A percentile compares a stretch with the other conserved stretches of the same genome.
phyloP scores from a whole-genome alignment of 2,329 filamentous ascomycete genomes.

The Exophiala xenobiotica region DNA sequence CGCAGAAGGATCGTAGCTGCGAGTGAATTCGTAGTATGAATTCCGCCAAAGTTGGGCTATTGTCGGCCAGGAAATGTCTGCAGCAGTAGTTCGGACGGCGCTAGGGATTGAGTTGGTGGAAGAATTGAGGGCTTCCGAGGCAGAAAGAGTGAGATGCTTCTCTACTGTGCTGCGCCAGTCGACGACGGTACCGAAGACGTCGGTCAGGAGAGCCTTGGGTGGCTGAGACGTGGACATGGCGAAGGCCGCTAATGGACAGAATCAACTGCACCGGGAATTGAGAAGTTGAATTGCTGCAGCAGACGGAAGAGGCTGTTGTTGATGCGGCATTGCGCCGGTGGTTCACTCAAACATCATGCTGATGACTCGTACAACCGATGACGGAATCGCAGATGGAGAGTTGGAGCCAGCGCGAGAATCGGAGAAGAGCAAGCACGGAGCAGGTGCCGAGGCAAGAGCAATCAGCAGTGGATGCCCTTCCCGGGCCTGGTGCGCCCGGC shows the following conservation, averaged over 20 bases:
- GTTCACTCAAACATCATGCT: too few species aligned
- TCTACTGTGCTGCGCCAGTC: slow-evolving; percentile 72
- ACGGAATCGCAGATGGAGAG: too few species aligned
- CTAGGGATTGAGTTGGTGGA: slow-evolving; percentile 46
- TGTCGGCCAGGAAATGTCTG: slow-evolving; percentile 57
- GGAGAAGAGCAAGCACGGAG: too few species aligned
- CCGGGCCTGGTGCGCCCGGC: background rate
- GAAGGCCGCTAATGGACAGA: too few species aligned
- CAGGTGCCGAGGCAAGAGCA: too few species aligned
- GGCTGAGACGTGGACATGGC: slow-evolving; percentile 32
- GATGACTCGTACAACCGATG: too few species aligned
- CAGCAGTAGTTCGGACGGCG: slow-evolving; percentile 51
- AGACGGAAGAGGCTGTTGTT: too few species aligned
- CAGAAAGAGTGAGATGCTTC: slow-evolving; percentile 55
- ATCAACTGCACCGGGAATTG: too few species aligned
- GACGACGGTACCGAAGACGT: slow-evolving; percentile 78
- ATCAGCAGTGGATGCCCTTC: too few species aligned
- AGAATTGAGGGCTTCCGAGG: slow-evolving; percentile 50
- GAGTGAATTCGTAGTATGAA: slow-evolving; percentile 63
- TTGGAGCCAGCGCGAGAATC: too few species aligned
- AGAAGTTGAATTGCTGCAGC: too few species aligned
- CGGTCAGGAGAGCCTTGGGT: slow-evolving; percentile 65
- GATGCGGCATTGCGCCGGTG: too few species aligned
- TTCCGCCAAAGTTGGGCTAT: slow-evolving; percentile 72
- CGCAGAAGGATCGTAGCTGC: slow-evolving; percentile 37